Evolutionary conservation across 495 filamentous ascomycete species (phyloP).

Genomic region (Penicillium egyptiacum): DNA sequence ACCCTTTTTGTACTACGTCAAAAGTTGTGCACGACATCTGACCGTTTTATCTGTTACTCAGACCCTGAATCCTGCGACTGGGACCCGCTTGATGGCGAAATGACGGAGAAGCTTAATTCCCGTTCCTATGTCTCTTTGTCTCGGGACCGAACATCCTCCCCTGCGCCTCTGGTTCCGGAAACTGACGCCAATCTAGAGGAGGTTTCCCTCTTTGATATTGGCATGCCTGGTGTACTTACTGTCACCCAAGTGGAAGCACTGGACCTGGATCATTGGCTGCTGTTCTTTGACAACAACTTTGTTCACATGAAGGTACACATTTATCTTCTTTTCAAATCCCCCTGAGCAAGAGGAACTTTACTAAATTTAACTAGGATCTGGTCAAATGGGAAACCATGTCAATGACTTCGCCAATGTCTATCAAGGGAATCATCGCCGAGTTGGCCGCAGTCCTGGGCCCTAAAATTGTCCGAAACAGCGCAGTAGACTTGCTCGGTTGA

Average conservation of each 20-base stretch:
- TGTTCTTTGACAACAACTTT: constrained; percentile 44
- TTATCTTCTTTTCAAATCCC: background rate
- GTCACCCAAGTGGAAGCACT: constrained; percentile 58
- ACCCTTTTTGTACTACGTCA: background rate
- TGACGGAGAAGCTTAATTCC: constrained; percentile 61
- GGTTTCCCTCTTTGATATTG: constrained; percentile 62
- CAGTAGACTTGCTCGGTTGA: constrained; percentile 46
- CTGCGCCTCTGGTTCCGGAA: constrained; percentile 19
- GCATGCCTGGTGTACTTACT: constrained; percentile 78
- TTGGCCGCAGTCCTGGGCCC: constrained; percentile 75
- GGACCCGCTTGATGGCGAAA: constrained; percentile 68
- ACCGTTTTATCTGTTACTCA: constrained; percentile 19
- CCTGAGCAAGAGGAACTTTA: constrained; percentile 19
- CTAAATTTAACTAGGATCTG: constrained; percentile 50
- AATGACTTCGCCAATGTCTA: constrained; percentile 47
- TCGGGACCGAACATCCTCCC: constrained; percentile 36
- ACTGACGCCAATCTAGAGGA: constrained; percentile 39
- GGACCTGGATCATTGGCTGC: constrained; percentile 60
- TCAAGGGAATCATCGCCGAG: constrained; percentile 72
- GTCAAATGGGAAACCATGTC: constrained; percentile 64
- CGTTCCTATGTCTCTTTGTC: constrained; percentile 70
- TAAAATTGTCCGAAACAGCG: constrained; percentile 57
- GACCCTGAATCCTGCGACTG: constrained; percentile 76
- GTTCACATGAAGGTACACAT: constrained; percentile 46
- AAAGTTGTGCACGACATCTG: background rate